phyloP scores from a whole-genome alignment of 169 alveolate genomes.

The Eimeria acervulina region DNA sequence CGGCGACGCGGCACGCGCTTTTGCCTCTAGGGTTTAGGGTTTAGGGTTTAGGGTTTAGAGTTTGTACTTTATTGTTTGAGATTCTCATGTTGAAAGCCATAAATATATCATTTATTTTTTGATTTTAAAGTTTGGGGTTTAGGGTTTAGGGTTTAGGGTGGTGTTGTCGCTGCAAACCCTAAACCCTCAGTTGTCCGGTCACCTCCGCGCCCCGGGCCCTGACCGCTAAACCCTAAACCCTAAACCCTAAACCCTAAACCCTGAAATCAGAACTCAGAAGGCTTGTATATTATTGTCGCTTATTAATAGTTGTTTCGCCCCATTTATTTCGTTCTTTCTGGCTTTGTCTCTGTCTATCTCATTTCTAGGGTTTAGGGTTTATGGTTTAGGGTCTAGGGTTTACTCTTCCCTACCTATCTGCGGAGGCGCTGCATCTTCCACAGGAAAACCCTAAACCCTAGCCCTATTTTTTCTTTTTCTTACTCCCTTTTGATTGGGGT shows the following conservation, averaged over 20 bases:
- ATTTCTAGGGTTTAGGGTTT: neutral
- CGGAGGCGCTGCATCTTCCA: neutral
- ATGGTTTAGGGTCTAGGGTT: neutral
- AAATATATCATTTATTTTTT: neutral
- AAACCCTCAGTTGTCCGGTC: neutral
- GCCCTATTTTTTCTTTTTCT: neutral
- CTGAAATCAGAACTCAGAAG: neutral
- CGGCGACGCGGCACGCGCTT: too few species aligned
- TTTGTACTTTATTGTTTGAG: neutral
- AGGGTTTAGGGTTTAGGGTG: neutral
- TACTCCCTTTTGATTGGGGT: neutral
- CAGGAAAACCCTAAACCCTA: constrained; percentile 11
- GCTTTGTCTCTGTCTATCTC: neutral
- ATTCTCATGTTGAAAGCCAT: neutral
- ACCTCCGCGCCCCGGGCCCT: neutral
- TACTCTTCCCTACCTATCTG: neutral
- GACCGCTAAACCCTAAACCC: constrained; percentile 44
- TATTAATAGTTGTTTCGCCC: neutral
- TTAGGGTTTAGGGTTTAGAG: neutral
- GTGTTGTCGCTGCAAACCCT: neutral
- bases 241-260: constrained; percentile 12
- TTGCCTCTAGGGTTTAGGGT: too few species aligned
- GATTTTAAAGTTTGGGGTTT: neutral
- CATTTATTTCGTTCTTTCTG: neutral
- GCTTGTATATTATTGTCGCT: neutral